Conservation (phyloP, 1,284 basidiomycete genomes). For the Irpex sp. region DNA sequence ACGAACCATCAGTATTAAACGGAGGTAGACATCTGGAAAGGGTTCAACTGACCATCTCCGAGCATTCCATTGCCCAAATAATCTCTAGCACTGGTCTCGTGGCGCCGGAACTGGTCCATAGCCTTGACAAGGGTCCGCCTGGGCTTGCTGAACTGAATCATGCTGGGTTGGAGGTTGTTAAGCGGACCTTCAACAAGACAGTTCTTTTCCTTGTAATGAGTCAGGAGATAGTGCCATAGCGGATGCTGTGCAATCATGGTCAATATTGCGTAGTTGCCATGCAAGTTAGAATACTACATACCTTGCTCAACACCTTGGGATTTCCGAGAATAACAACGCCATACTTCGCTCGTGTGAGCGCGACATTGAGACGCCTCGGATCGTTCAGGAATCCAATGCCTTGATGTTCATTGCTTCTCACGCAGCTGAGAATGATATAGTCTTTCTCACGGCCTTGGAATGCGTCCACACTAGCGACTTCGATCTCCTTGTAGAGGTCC, state of each 20-base stretch:
- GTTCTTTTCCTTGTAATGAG: slow-evolving; percentile 97
- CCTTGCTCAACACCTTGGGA: slow-evolving; percentile 98
- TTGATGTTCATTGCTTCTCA: slow-evolving; percentile 99
- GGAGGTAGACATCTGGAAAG: slow-evolving; percentile 6
- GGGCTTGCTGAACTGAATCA: slow-evolving; percentile 99
- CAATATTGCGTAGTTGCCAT: slow-evolving; percentile 4
- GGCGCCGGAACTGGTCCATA: slow-evolving; percentile 87
- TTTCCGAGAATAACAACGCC: slow-evolving; percentile 98
- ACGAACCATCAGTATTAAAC: slow-evolving; percentile 11
- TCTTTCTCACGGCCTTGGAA: slow-evolving; percentile 99
- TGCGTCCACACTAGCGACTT: slow-evolving; percentile 98
- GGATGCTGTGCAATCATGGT: slow-evolving; percentile 66
- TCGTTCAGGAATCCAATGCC: slow-evolving; percentile 99
- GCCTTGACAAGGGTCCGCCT: slow-evolving; percentile 81
- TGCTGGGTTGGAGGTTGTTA: slow-evolving; percentile 93
- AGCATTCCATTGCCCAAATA: slow-evolving; percentile 45
- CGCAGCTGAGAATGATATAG: slow-evolving; percentile 98
- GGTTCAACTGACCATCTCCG: slow-evolving; percentile 42
- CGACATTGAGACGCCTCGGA: slow-evolving; percentile 94
- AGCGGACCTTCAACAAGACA: slow-evolving; percentile 96
- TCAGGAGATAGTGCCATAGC: slow-evolving; percentile 97
- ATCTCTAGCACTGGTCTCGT: slow-evolving; percentile 83
- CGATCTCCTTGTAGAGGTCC: slow-evolving; percentile 98
- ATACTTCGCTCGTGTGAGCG: slow-evolving; percentile 96
- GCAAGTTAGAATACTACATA: slow-evolving; percentile 33